A percentile compares a stretch with the other conserved stretches of the same genome.
These are phyloP conservation scores for Jimgerdemannia flammicorona DNA, from an alignment of 192 early-diverging fungal species.

Conservation along the genomic window DNA sequence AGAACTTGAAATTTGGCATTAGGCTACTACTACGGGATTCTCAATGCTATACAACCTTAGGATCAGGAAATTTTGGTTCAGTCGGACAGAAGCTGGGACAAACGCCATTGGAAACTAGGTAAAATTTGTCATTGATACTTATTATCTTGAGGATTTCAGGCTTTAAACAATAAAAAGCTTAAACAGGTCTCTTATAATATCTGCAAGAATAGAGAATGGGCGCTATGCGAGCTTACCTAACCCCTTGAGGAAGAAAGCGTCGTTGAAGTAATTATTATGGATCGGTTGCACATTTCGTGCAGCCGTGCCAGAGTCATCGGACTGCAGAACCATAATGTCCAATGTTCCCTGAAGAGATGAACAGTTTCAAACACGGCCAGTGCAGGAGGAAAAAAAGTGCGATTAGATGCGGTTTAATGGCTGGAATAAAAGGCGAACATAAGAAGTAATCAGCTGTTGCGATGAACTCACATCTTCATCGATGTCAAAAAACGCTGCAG, in stretches of 20 bases:
- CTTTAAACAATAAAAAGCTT: background rate
- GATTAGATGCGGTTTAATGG: background rate
- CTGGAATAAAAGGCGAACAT: background rate
- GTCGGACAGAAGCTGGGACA: slow-evolving; percentile 49
- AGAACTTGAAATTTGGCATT: too few species aligned
- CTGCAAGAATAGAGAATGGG: too few species aligned
- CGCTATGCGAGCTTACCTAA: slow-evolving; percentile 31
- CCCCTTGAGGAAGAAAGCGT: slow-evolving; percentile 92
- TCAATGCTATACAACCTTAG: slow-evolving; percentile 22
- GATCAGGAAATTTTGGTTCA: slow-evolving; percentile 33
- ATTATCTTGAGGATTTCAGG: background rate
- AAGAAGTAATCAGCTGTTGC: slow-evolving; percentile 1
- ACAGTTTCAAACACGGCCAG: background rate
- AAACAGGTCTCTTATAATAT: too few species aligned
- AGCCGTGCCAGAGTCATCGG: slow-evolving; percentile 20
- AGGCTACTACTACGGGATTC: too few species aligned
- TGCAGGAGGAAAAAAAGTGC: background rate
- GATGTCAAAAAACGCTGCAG: slow-evolving; percentile 84
- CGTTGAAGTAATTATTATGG: slow-evolving; percentile 89
- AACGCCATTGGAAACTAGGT: slow-evolving; percentile 60
- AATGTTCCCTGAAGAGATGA: slow-evolving; percentile 55
- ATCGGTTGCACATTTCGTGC: slow-evolving; percentile 55
- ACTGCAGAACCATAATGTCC: slow-evolving; percentile 72
- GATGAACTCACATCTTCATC: slow-evolving; percentile 75
- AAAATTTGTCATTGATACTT: background rate